These are phyloP conservation scores for Phoma sp. DNA, from an alignment of 2,329 filamentous ascomycete species.

Conservation along the genomic window DNA sequence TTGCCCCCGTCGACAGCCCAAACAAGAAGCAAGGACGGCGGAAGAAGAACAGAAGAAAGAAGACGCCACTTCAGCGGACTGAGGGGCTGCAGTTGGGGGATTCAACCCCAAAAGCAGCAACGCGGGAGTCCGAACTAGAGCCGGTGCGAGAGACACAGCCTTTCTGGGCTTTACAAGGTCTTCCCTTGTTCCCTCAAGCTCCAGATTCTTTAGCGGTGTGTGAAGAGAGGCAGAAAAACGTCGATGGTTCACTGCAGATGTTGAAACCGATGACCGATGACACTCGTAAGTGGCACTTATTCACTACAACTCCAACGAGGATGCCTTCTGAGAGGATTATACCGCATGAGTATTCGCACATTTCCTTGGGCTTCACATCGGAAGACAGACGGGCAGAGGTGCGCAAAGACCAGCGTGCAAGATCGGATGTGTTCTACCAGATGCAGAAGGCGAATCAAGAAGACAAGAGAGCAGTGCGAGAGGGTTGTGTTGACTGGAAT, in stretches of 20 bases:
- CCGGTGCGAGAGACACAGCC: neutral
- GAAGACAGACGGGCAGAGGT: neutral
- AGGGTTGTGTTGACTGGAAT: slow-evolving; percentile 95
- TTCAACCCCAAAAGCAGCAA: no score
- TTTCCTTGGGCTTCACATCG: neutral
- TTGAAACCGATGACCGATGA: neutral
- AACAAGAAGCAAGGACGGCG: neutral
- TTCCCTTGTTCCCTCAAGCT: neutral
- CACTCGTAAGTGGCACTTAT: neutral
- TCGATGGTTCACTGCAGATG: neutral
- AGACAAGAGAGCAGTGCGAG: slow-evolving; percentile 44
- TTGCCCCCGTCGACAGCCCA: no score
- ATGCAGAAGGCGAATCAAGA: neutral
- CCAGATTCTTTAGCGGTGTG: no score
- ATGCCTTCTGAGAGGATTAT: neutral
- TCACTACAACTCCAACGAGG: neutral
- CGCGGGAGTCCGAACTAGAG: no score
- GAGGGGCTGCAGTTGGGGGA: neutral
- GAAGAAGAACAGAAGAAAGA: neutral
- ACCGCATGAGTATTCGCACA: neutral
- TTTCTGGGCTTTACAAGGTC: neutral
- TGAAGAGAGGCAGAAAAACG: neutral
- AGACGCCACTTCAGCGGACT: neutral
- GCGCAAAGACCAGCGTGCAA: neutral
- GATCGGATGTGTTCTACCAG: neutral